Evolutionary conservation across 306 rosid species (phyloP).

Genomic region (barrel medic (Medicago truncatula)): DNA sequence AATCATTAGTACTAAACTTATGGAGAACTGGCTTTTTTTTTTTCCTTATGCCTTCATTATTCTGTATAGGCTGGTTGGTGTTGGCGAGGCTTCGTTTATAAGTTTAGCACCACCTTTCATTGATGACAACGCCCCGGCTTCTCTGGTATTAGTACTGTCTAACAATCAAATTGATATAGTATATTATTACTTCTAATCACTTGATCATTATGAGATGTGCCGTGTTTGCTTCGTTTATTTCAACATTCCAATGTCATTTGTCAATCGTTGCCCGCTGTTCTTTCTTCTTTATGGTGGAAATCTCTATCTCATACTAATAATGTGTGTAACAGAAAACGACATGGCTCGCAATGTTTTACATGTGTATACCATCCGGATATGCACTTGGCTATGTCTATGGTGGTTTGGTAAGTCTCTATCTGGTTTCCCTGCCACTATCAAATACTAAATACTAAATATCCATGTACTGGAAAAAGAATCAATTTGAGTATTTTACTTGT

Average conservation of each 20-base stretch:
- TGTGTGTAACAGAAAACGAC: conserved; percentile 66
- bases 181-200: neutral
- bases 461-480: neutral
- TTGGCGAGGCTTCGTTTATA: conserved; percentile 92
- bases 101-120: conserved; percentile 97
- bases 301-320: conserved; percentile 36
- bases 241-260: conserved; percentile 24
- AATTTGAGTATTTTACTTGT: neutral
- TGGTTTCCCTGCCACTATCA: neutral
- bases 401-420: conserved; percentile 69
- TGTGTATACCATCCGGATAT: conserved; percentile 87
- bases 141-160: conserved; percentile 51
- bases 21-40: conserved; percentile 7
- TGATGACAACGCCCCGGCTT: conserved; percentile 83
- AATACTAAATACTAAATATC: neutral
- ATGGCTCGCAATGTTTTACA: conserved; percentile 79
- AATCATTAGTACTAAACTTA: conserved; percentile 5
- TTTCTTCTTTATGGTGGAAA: conserved; percentile 24
- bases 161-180: neutral
- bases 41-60: conserved; percentile 26
- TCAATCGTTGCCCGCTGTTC: neutral
- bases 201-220: conserved; percentile 15
- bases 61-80: conserved; percentile 76
- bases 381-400: conserved; percentile 88
- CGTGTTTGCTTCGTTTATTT: neutral